Evolutionary conservation across 2,329 filamentous ascomycete species (phyloP).

Genomic region (Microascus cirrosus): DNA sequence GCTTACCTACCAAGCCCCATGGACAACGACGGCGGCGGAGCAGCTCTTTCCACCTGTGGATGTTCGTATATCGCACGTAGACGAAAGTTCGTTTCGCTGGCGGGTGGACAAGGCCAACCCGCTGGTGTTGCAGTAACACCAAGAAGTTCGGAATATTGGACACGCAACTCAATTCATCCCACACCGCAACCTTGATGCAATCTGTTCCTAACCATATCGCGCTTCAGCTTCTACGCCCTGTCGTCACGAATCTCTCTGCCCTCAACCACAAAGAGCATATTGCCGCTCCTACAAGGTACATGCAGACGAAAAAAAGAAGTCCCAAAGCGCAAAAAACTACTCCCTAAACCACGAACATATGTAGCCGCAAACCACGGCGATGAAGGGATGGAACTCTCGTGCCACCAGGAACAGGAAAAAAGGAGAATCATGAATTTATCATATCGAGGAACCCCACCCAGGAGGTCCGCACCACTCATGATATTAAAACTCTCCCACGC

Average conservation of each 20-base stretch:
- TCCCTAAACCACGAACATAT: not conserved
- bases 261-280: not conserved
- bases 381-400: not conserved
- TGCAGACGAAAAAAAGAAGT: not conserved
- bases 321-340: not conserved
- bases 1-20: no score
- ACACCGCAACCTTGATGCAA: not conserved
- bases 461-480: not conserved
- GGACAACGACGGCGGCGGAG: no score
- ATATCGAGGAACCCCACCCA: not conserved
- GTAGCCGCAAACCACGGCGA: not conserved
- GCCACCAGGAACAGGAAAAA: not conserved
- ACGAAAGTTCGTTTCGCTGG: no score
- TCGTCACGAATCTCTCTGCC: not conserved
- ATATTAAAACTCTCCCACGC: not conserved
- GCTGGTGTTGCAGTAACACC: no score
- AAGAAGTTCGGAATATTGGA: no score
- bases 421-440: constrained; percentile 3
- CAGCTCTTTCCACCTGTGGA: no score
- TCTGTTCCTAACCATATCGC: not conserved
- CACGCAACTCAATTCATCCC: not conserved
- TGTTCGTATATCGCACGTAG: no score
- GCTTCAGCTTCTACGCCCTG: not conserved
- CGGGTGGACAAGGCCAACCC: no score
- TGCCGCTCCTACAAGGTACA: not conserved